Base-by-base conservation (phyloP, 345 rosid species). In the Lepidium africanum region DNA sequence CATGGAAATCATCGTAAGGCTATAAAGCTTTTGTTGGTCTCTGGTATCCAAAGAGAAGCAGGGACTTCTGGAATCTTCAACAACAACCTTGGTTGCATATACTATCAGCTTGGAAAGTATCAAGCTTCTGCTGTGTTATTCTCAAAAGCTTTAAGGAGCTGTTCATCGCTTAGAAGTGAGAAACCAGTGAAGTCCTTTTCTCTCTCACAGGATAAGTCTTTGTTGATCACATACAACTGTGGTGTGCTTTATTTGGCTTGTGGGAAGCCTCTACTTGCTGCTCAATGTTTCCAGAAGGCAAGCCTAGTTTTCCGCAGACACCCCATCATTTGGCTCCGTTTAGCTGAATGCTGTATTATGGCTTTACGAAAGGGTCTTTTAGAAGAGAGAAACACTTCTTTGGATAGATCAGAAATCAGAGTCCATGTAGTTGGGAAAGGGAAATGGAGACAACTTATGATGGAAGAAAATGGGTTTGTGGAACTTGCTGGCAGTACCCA, bases 1-100 rank as follows among this genome's bases (percentile, higher is more conserved):
- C 97, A 89, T 78, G 91, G 99, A 16, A 91, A 95, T 79, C 85
- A 85, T 60, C 89, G 87, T 7, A 95, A 95, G 78, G 99, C 99
- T 52, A 89, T 91, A 68, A 95, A 87, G 85, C 86, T 95, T 67
- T 73, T 95, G 78, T 67, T 86, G 85, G 96, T 94, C 56, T 86
- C 92, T 25, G 81, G 85, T 75, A 84, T 85, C 57, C 85, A 80
- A 38, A 74, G 85, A 8, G 96, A 91, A 59, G 76, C 77, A 66
- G 93, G 86, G 52, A 78, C 82, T 54, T 79, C 96, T 59, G 86
- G 90, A 86, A 87, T 85, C 84, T 79, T 87, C 53, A 83, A 86
- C 82, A 95, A 91, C 85, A 88, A 88, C 76, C 90, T 95, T 53
- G 99, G 91, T 19, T 95, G 99, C 82, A 89, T 95, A 63, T 89